These are phyloP conservation scores for Actinidia arguta DNA, from an alignment of 179 eudicot species.

Conservation along the genomic window DNA sequence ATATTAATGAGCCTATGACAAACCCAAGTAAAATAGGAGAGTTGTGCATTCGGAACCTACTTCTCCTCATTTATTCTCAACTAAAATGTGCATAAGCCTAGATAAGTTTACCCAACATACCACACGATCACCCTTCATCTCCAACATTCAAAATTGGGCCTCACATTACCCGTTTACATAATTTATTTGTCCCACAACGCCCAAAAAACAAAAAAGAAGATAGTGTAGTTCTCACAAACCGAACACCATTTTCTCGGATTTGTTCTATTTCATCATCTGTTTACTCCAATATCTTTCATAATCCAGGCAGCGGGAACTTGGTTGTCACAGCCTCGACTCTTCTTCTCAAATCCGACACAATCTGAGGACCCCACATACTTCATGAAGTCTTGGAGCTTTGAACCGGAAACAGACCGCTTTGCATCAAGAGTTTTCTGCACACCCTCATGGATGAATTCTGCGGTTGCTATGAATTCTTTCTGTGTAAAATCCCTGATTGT, in stretches of 20 bases:
- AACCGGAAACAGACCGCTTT: constrained; percentile 54
- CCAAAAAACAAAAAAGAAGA: too few species aligned
- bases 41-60: too few species aligned
- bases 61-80: too few species aligned
- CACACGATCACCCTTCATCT: not conserved
- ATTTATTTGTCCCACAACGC: too few species aligned
- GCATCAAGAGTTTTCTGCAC: constrained; percentile 74
- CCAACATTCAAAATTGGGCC: not conserved
- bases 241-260: not conserved
- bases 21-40: too few species aligned
- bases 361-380: constrained; percentile 62
- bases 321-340: constrained; percentile 79
- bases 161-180: not conserved
- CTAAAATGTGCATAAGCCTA: not conserved
- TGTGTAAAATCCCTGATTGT: constrained; percentile 81
- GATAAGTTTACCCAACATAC: not conserved
- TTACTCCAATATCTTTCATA: constrained; percentile 25
- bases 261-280: not conserved
- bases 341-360: constrained; percentile 56
- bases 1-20: too few species aligned
- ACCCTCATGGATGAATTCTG: constrained; percentile 83
- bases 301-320: constrained; percentile 80
- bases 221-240: not conserved
- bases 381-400: constrained; percentile 83
- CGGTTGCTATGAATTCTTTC: constrained; percentile 66